These are phyloP conservation scores for Clitopilus passeckerianus DNA, from an alignment of 768 basidiomycete genomes.

Conservation along the genomic window DNA sequence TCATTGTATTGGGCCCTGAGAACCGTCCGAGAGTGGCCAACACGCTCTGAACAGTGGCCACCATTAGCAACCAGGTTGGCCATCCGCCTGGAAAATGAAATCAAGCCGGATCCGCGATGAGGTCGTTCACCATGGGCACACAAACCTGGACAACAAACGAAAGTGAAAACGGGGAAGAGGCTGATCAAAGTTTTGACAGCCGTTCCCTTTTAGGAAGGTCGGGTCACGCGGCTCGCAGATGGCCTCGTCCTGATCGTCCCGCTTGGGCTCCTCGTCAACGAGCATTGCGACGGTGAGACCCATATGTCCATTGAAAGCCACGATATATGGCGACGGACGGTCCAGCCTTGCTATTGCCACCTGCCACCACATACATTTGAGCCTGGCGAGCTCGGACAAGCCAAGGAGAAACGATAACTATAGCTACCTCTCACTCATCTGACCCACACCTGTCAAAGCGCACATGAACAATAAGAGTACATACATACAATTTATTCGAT, in stretches of 20 bases:
- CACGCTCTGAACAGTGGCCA: neutral
- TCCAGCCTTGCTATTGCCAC: neutral
- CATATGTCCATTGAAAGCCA: neutral
- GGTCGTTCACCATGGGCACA: neutral
- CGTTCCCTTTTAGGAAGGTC: conserved; percentile 3
- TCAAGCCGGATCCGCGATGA: neutral
- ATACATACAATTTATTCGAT: neutral
- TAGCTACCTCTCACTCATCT: neutral
- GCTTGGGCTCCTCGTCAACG: neutral
- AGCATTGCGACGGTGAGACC: conserved; percentile 1
- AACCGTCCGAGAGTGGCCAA: neutral
- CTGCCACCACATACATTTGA: neutral
- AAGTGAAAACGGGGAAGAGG: neutral
- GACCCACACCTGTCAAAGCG: neutral
- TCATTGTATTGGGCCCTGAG: neutral
- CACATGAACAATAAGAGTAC: neutral
- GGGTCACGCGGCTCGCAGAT: conserved; percentile 2
- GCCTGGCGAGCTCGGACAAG: neutral
- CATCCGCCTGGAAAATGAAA: neutral
- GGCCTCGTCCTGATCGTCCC: neutral
- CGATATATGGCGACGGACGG: neutral
- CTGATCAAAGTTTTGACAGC: neutral
- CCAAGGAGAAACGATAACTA: neutral
- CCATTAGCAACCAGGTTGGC: neutral
- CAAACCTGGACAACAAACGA: neutral